Base-by-base conservation (phyloP, 345 rosid genomes). In the Trapa bicornis region DNA sequence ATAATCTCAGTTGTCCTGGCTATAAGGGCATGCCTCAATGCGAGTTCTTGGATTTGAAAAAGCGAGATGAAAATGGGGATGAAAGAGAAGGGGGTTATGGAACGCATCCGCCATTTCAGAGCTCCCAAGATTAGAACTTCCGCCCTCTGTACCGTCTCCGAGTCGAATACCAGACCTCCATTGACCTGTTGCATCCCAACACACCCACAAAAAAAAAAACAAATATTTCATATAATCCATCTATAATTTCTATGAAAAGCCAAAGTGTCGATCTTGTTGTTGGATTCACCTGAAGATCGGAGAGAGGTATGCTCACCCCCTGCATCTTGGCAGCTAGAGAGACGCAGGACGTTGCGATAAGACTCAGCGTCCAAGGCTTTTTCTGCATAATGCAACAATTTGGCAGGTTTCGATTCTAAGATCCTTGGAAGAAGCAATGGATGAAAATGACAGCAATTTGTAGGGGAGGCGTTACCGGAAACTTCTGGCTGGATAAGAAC, bases 321-420 rank as follows among this genome's bases (percentile, higher is more conserved):
- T 69, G 85, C 96, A 89, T 88, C 76, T 91, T 91, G 36, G 87
- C 83, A 43, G 97, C 85, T 6, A 91, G 75, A 72, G 87, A 85
- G 61, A 85, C 79, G 54, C 96, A 91, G 36, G 92, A 82, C 54
- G 83, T 67, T 42, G 87, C 88, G 5, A 89, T 75, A 74, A 91
- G 96, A 77, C 80, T 76, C 29, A 83, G 65, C 45, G 78, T 67
- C 93, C 93, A 88, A 16, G 86, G 85, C 70, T 84, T 83, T 43
- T 47, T 0, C 5, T 61, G 58, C 77, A 69, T 68, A 54, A 16
- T 22, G 3, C 22, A 5, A 65, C 10, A n/a, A 17, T 3, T 22
- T 29, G 35, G n/a, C 67, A 64, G 37, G 37, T 17, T 22, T 36
- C 12, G 12, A 7, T 53, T 11, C 48, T 67, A 37, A 37, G 43